Conservation (phyloP, 805 yeast species). For the Diddensiella santjacobensis region DNA sequence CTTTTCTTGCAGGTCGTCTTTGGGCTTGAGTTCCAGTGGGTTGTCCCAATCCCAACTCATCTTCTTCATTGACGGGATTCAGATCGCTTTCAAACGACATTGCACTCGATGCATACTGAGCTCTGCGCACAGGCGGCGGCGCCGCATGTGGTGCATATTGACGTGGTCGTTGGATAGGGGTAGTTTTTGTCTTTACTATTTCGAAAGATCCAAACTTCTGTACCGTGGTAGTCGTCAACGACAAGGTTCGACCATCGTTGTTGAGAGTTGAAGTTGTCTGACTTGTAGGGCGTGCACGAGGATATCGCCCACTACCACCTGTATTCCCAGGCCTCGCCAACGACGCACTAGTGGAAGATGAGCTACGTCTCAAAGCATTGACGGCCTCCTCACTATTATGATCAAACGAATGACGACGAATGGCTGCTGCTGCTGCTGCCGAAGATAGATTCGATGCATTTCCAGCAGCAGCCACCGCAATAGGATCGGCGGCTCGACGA, state of each 20-base stretch:
- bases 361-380: neutral
- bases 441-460: conserved; percentile 27
- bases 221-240: conserved; percentile 36
- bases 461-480: conserved; percentile 62
- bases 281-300: neutral
- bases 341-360: neutral
- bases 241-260: conserved; percentile 34
- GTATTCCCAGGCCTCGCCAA: conserved; percentile 1
- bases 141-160: conserved; percentile 5
- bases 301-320: conserved; percentile 2
- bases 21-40: conserved; percentile 3
- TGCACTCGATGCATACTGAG: conserved; percentile 22
- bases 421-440: conserved; percentile 37
- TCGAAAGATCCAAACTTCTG: conserved; percentile 36
- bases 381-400: conserved; percentile 11
- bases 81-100: conserved; percentile 28
- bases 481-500: conserved; percentile 34
- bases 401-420: conserved; percentile 30
- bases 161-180: conserved; percentile 13
- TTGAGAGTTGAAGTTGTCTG: conserved; percentile 27
- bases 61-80: conserved; percentile 27
- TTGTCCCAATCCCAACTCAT: neutral
- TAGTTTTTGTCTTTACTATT: conserved; percentile 31
- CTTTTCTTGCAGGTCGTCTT: conserved; percentile 1
- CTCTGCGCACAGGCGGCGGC: conserved; percentile 3